Base-by-base conservation (phyloP, 2,329 filamentous ascomycete species). In the Calonectria hawksworthii region DNA sequence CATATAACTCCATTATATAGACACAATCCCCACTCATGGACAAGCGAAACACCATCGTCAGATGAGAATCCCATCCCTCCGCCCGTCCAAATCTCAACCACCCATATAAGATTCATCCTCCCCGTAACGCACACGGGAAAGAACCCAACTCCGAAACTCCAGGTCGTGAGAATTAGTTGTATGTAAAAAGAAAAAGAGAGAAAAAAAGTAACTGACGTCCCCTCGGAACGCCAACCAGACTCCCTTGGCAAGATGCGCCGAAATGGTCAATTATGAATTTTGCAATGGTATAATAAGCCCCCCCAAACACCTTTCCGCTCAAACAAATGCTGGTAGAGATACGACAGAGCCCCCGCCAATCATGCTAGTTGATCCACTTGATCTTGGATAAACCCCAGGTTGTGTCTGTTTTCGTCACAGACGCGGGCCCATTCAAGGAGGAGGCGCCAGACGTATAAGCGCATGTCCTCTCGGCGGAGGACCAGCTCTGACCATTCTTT, bases 401-500 rank as follows among this genome's bases (percentile, higher is more conserved):
- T 83, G 10, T 88, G 82, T 41, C 88, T 82, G 63, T 86, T 84
- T 70, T 87, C 86, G 71, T 88, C 88, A 68, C 84, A 87, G 23
- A 92, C 84, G 41, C 90, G 83, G 30, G 88, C 90, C 84, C 90
- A 92, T 81, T 92, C 91, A 50, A 92, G 84, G 50, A 92, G 83
- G 74, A 94, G 77, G 51, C 93, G 86, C 84, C 91, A 91, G 26
- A 92, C 87, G 80, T 94, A 94, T 10, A 94, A 85, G 74, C 88
- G 85, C 91, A 94, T 94, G 79, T 94, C 93, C 73, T 93, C 92
- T 34, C 88, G 87, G 68, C 93, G 85, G 21, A 94, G 86, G 4
- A 92, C 92, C 83, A 86, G 88, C 76, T 91, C 88, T 0, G 90
- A 89, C 93, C 93, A 95, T 18, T 85, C 83, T 79, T 90, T 89